These are phyloP conservation scores for Chrysopogon serrulatus DNA, from an alignment of 176 grass and related monocot genomes.

Conservation along the genomic window DNA sequence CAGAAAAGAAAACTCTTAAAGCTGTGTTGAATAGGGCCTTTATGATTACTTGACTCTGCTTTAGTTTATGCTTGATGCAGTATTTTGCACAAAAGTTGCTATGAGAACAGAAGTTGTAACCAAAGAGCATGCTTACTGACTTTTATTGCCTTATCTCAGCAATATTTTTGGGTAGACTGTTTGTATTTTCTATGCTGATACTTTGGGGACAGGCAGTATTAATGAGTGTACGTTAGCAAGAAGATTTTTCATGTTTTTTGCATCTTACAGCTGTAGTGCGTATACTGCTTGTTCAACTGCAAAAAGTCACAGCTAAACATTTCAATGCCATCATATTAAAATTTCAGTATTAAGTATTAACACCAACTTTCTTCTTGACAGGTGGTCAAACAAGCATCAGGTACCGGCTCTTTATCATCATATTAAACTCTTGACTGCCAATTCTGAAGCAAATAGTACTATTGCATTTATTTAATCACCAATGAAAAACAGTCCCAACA, in stretches of 20 bases:
- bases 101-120: not conserved
- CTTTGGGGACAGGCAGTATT: not conserved
- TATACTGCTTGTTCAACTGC: not conserved
- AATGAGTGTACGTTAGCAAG: too few relatives aligned
- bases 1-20: too few relatives aligned
- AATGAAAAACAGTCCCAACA: not conserved
- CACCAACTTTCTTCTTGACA: slow-evolving; percentile 51
- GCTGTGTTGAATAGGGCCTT: too few relatives aligned
- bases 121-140: not conserved
- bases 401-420: slow-evolving; percentile 35
- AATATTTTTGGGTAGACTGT: not conserved
- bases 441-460: not conserved
- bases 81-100: too few relatives aligned
- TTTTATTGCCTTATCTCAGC: not conserved
- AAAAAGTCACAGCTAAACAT: not conserved
- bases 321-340: slow-evolving; percentile 16
- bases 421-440: not conserved
- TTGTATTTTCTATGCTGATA: not conserved
- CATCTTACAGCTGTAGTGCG: not conserved
- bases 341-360: too few relatives aligned
- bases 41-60: too few relatives aligned
- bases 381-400: slow-evolving; percentile 99
- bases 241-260: not conserved
- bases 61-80: too few relatives aligned
- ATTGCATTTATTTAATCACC: not conserved